phyloP scores from a whole-genome alignment of 108 stramenopile species.

The Discostella stelligeroides region DNA sequence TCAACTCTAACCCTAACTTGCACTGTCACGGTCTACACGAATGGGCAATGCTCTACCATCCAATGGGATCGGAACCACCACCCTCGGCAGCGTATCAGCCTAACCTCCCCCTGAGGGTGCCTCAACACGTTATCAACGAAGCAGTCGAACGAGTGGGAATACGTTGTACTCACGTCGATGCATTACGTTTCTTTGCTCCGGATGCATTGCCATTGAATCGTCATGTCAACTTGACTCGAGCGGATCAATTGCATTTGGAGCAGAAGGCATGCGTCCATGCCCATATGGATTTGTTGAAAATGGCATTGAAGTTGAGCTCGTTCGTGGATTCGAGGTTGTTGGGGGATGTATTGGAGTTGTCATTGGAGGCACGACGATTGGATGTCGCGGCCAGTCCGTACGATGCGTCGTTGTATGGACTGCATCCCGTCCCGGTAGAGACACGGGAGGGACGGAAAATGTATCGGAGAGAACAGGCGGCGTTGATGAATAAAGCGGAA shows the following conservation, averaged over 20 bases:
- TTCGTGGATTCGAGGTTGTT: conserved; percentile 71
- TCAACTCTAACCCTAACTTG: conserved; percentile 73
- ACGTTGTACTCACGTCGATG: conserved; percentile 94
- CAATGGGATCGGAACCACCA: conserved; percentile 51
- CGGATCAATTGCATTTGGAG: conserved; percentile 65
- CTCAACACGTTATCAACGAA: conserved; percentile 70
- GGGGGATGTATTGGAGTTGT: conserved; percentile 59
- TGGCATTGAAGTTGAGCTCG: conserved; percentile 73
- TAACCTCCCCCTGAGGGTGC: conserved; percentile 76
- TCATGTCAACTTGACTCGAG: conserved; percentile 60
- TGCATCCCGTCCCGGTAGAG: conserved; percentile 77
- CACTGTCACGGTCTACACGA: conserved; percentile 95
- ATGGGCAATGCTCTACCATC: conserved; percentile 97
- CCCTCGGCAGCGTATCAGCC: conserved; percentile 78
- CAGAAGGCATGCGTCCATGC: conserved; percentile 93
- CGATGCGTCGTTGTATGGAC: conserved; percentile 68
- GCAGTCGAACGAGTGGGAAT: conserved; percentile 85
- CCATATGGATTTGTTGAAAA: conserved; percentile 95
- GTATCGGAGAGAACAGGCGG: conserved; percentile 64
- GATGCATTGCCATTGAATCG: conserved; percentile 78
- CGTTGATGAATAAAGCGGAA: conserved; percentile 63
- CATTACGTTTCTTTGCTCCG: conserved; percentile 91
- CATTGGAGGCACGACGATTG: conserved; percentile 75
- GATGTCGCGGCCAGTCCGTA: conserved; percentile 95
- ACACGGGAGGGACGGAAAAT: conserved; percentile 79